A percentile compares a stretch with the other conserved stretches of the same genome.
These are phyloP conservation scores for Xylaria sp. DNA, from an alignment of 2,329 filamentous ascomycete genomes.

Conservation along the genomic window DNA sequence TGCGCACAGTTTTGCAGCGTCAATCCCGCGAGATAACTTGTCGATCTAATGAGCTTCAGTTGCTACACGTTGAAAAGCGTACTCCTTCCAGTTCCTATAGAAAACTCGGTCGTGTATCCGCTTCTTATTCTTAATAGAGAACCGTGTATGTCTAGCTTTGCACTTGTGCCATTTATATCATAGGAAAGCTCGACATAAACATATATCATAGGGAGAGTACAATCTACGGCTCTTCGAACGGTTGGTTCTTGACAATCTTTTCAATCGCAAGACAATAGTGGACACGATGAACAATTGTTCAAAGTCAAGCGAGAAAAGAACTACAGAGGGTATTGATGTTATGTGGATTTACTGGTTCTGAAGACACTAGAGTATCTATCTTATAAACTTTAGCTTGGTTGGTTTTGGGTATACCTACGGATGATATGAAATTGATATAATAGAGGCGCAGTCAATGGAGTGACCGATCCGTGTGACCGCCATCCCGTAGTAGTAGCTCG, in stretches of 20 bases:
- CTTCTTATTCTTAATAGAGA: not conserved
- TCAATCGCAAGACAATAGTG: slow-evolving; percentile 37
- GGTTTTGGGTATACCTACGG: not conserved
- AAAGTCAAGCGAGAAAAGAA: not conserved
- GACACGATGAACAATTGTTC: not conserved
- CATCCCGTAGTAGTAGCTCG: too few relatives aligned
- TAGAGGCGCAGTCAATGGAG: too few relatives aligned
- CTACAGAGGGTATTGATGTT: not conserved
- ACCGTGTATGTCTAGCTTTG: slow-evolving; percentile 33
- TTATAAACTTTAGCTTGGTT: not conserved
- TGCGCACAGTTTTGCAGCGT: slow-evolving; percentile 35
- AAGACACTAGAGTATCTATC: not conserved
- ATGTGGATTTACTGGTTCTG: not conserved
- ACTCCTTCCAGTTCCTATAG: slow-evolving; percentile 35
- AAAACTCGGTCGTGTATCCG: not conserved
- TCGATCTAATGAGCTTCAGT: slow-evolving; percentile 37
- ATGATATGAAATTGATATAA: too few relatives aligned
- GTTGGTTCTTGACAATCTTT: slow-evolving; percentile 37
- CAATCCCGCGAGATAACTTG: slow-evolving; percentile 33
- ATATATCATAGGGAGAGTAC: slow-evolving; percentile 41
- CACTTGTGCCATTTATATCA: slow-evolving; percentile 39
- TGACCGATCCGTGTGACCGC: too few relatives aligned
- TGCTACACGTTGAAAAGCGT: slow-evolving; percentile 34
- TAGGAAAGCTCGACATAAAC: slow-evolving; percentile 43
- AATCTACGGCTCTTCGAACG: slow-evolving; percentile 43